phyloP scores from a whole-genome alignment of 2,329 filamentous ascomycete genomes.

The Sphaerulina vaccinii region DNA sequence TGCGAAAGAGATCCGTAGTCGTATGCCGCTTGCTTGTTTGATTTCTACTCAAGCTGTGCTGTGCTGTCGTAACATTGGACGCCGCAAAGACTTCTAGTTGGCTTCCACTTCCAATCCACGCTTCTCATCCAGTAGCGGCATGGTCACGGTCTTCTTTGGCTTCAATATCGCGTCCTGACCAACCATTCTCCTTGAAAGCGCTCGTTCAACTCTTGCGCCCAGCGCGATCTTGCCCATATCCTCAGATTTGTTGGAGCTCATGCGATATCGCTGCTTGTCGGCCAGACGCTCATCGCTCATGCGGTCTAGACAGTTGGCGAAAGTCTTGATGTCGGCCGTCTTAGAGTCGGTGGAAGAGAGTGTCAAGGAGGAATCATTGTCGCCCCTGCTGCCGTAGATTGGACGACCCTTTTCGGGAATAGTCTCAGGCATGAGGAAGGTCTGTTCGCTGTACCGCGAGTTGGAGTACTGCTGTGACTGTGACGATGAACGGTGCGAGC shows the following conservation, averaged over 20 bases:
- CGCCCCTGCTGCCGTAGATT: conserved; percentile 20
- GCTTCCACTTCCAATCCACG: conserved; percentile 21
- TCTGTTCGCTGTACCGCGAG: conserved; percentile 27
- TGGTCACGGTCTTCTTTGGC: conserved; percentile 24
- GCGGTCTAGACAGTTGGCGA: conserved; percentile 76
- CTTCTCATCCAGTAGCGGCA: conserved; percentile 25
- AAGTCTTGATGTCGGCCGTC: conserved; percentile 67
- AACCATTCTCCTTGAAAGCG: conserved; percentile 80
- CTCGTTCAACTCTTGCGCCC: conserved; percentile 85
- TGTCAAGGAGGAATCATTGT: conserved; percentile 28
- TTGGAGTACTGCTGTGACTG: conserved; percentile 22
- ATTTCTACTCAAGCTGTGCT: neutral
- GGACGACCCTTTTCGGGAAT: conserved; percentile 24
- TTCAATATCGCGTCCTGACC: conserved; percentile 81
- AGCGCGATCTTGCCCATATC: conserved; percentile 83
- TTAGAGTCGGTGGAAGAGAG: conserved; percentile 47
- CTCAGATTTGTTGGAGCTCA: conserved; percentile 76
- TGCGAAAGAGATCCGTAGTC: neutral
- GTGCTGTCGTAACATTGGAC: conserved; percentile 10
- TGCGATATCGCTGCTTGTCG: conserved; percentile 74
- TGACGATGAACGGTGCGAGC: conserved; percentile 31
- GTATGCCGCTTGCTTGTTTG: neutral
- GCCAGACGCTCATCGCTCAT: conserved; percentile 82
- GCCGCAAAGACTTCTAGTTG: conserved; percentile 13
- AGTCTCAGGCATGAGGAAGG: conserved; percentile 21